Conservation (phyloP, 2,329 filamentous ascomycete genomes). For the Colletotrichum orchidophilum region DNA sequence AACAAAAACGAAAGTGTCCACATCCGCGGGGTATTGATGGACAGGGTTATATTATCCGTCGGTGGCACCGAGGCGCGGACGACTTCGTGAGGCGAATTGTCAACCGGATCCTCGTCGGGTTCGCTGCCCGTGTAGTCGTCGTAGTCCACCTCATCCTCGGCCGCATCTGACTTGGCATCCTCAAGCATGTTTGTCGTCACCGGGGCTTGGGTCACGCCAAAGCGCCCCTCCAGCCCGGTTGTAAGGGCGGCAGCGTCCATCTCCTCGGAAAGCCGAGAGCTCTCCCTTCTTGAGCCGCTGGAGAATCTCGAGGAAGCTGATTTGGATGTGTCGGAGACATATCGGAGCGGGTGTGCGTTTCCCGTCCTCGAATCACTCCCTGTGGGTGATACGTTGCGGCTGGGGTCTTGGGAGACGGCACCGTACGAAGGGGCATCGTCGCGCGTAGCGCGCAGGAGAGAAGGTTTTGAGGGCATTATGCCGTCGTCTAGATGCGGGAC, state of each 20-base stretch:
- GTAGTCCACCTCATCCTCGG: slow-evolving; percentile 37
- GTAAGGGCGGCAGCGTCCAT: slow-evolving; percentile 61
- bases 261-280: slow-evolving; percentile 56
- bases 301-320: slow-evolving; percentile 43
- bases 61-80: slow-evolving; percentile 83
- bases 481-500: slow-evolving; percentile 29
- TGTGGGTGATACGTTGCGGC: slow-evolving; percentile 47
- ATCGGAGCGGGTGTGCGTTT: slow-evolving; percentile 44
- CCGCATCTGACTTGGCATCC: slow-evolving; percentile 41
- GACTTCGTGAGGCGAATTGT: slow-evolving; percentile 81
- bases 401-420: slow-evolving; percentile 47
- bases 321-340: slow-evolving; percentile 45
- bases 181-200: slow-evolving; percentile 56
- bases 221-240: slow-evolving; percentile 63
- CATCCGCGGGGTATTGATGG: slow-evolving; percentile 89
- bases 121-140: slow-evolving; percentile 46
- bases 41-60: slow-evolving; percentile 79
- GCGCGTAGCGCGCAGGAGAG: slow-evolving; percentile 42
- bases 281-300: slow-evolving; percentile 42
- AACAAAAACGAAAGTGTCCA: slow-evolving; percentile 85
- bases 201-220: slow-evolving; percentile 59
- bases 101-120: slow-evolving; percentile 61
- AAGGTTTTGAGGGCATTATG: slow-evolving; percentile 40
- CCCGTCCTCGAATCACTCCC: slow-evolving; percentile 45
- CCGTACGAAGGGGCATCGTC: slow-evolving; percentile 48